Evolutionary conservation across 208 protist species (phyloP).

Genomic region (Acanthamoeba sp.): DNA sequence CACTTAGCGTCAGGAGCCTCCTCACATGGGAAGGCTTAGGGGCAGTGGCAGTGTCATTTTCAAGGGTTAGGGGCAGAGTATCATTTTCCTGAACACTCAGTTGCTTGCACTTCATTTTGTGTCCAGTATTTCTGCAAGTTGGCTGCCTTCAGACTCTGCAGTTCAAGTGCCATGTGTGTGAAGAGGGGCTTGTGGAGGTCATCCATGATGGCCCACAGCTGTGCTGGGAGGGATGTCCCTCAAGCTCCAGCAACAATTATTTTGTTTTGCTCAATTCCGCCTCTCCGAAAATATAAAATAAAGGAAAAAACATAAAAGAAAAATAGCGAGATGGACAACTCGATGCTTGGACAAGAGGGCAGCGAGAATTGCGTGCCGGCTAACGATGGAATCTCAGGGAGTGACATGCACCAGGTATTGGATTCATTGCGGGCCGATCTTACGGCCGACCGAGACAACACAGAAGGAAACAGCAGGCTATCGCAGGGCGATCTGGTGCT

Average conservation of each 20-base stretch:
- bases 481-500: slow-evolving; percentile 53
- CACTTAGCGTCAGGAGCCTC: no score
- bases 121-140: neutral
- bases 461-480: neutral
- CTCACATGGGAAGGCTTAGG: neutral
- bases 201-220: neutral
- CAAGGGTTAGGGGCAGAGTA: no score
- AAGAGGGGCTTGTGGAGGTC: neutral
- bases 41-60: no score
- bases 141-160: neutral
- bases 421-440: neutral
- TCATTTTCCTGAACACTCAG: no score
- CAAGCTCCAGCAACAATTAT: no score
- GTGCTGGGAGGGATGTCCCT: no score
- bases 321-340: neutral
- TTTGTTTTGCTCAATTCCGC: no score
- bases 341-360: neutral
- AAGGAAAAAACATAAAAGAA: neutral
- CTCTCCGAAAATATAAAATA: no score
- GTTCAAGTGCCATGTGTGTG: neutral
- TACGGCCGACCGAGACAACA: neutral
- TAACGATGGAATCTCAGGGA: no score
- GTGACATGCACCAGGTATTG: neutral
- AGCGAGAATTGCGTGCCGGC: no score
- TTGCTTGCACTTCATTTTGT: neutral